Conservation (phyloP, 1,139 yeast genomes). For the Blastobotrys elegans region DNA sequence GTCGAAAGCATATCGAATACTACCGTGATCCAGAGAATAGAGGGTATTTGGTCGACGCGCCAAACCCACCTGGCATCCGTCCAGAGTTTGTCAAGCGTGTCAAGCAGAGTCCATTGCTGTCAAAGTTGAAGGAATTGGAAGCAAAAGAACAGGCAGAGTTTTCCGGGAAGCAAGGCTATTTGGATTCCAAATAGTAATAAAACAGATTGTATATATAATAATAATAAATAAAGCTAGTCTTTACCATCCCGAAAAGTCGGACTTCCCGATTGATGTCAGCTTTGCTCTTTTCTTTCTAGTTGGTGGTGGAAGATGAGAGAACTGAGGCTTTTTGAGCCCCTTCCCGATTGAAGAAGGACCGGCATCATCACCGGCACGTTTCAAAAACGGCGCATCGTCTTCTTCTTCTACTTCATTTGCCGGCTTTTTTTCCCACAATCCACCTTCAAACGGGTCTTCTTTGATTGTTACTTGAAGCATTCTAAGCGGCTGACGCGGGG, state of each 20-base stretch:
- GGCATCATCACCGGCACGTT: conserved; percentile 23
- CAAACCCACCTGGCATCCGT: conserved; percentile 33
- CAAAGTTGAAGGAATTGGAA: conserved; percentile 26
- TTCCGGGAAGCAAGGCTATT: conserved; percentile 4
- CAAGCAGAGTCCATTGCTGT: conserved; percentile 30
- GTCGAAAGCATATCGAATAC: conserved; percentile 71
- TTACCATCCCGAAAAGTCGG: conserved; percentile 28
- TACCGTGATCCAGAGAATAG: conserved; percentile 68
- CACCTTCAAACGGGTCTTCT: conserved; percentile 65
- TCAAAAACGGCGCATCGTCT: conserved; percentile 2
- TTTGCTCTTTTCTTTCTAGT: conserved; percentile 11
- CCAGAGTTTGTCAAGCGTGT: conserved; percentile 24
- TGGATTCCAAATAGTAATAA: conserved; percentile 10
- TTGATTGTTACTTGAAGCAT: conserved; percentile 62
- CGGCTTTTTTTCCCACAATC: conserved; percentile 4
- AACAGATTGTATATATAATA: too few relatives aligned
- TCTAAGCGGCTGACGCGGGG: conserved; percentile 35
- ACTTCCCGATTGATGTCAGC: conserved; percentile 22
- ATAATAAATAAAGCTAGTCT: background rate
- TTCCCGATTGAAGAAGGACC: conserved; percentile 24
- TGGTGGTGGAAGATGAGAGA: background rate
- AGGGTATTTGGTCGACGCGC: conserved; percentile 57
- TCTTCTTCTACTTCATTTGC: background rate
- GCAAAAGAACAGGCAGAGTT: conserved; percentile 17
- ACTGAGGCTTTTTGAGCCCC: conserved; percentile 18